These are phyloP conservation scores for Inosperma sp. DNA, from an alignment of 768 basidiomycete genomes.

Conservation along the genomic window DNA sequence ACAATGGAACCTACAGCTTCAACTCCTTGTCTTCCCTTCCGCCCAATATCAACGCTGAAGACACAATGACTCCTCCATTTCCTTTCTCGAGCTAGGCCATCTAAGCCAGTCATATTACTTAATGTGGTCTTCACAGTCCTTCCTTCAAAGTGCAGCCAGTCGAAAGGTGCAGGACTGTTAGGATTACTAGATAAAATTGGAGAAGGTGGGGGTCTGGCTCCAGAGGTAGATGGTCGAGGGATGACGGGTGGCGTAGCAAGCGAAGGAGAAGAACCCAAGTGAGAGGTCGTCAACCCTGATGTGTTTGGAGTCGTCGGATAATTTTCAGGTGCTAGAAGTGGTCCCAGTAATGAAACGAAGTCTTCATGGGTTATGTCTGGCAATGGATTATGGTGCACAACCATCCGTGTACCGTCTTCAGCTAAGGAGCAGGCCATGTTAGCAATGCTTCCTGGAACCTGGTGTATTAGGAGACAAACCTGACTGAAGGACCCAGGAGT, in stretches of 20 bases:
- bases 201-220: constrained; percentile 29
- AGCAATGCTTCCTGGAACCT: neutral
- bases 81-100: constrained; percentile 76
- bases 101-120: constrained; percentile 71
- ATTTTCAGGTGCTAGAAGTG: constrained; percentile 79
- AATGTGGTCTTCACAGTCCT: constrained; percentile 75
- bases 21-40: constrained; percentile 69
- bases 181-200: constrained; percentile 38
- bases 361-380: constrained; percentile 86
- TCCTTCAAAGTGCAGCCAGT: constrained; percentile 86
- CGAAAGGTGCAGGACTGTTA: constrained; percentile 71
- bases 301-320: constrained; percentile 42
- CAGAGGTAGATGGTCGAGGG: constrained; percentile 27
- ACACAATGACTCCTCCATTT: constrained; percentile 82
- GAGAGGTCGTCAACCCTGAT: constrained; percentile 24
- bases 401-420: constrained; percentile 57
- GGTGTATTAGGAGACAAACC: constrained; percentile 35
- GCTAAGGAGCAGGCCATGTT: constrained; percentile 31
- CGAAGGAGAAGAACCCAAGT: constrained; percentile 32
- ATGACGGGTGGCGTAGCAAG: constrained; percentile 33
- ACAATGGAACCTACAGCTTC: constrained; percentile 57
- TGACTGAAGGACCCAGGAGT: constrained; percentile 77
- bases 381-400: constrained; percentile 84
- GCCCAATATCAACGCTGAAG: constrained; percentile 74
- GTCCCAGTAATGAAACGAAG: constrained; percentile 73